These are phyloP conservation scores for Arthrobotrys entomopaga DNA, from an alignment of 2,329 filamentous ascomycete genomes.

Conservation along the genomic window DNA sequence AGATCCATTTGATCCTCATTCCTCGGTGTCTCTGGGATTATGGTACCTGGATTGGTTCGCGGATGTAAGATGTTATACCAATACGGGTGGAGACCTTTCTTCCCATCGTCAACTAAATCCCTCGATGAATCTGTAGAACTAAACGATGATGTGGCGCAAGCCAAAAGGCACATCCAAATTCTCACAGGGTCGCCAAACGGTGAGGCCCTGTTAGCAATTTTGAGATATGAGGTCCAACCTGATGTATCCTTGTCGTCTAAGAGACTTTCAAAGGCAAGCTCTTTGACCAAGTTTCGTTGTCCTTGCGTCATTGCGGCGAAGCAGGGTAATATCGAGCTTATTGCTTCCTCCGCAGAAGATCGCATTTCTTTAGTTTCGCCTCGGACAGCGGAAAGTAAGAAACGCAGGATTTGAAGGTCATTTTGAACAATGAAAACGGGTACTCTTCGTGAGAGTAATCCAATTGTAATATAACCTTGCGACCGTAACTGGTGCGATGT, in stretches of 20 bases:
- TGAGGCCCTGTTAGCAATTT: constrained; percentile 89
- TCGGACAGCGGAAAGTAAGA: constrained; percentile 45
- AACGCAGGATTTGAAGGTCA: constrained; percentile 40
- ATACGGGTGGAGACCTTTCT: constrained; percentile 76
- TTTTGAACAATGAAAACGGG: constrained; percentile 44
- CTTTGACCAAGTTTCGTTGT: constrained; percentile 62
- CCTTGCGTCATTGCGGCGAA: constrained; percentile 70
- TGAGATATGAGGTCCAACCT: constrained; percentile 73
- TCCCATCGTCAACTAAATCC: constrained; percentile 89
- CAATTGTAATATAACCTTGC: constrained; percentile 51
- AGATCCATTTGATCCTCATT: constrained; percentile 55
- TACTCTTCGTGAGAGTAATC: constrained; percentile 45
- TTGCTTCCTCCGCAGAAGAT: constrained; percentile 60
- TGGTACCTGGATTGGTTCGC: constrained; percentile 42
- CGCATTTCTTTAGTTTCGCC: constrained; percentile 48
- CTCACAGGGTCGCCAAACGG: constrained; percentile 80
- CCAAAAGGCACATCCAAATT: constrained; percentile 88
- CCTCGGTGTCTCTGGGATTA: constrained; percentile 8
- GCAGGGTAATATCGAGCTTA: constrained; percentile 71
- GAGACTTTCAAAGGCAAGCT: constrained; percentile 73
- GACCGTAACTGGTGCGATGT: constrained; percentile 41
- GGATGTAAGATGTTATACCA: constrained; percentile 74
- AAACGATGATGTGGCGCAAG: constrained; percentile 64
- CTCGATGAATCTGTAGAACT: constrained; percentile 75
- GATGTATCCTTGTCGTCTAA: constrained; percentile 65